Evolutionary conservation across 2,329 filamentous ascomycete species (phyloP), one percentile per base, ranked within the genome.

Genomic region (Paecilomyces fulvus): DNA sequence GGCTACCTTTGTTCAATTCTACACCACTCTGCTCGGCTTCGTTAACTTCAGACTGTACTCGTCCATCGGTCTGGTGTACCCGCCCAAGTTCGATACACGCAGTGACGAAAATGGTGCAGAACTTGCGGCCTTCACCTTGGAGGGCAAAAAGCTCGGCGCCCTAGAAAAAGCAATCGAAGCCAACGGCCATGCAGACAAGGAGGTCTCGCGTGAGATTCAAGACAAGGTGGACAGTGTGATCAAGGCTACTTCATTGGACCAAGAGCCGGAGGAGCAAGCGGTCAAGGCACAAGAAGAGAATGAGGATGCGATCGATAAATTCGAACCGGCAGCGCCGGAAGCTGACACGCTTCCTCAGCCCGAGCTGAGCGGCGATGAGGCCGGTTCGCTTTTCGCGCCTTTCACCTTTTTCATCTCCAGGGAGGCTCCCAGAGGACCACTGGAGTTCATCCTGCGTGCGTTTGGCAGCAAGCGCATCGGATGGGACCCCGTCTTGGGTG

Each of bases 1-100:
- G 94, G 92, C 90, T 58, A 99, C 94, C 3, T 99, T 99, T 70
- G 86, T 99, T 62, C 92, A 99, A 73, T 99, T 99, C 74, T 99
- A 99, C 79, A 96, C 95, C 67, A 97, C 92, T 3, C 81, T 99
- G 12, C 80, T 99, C 20, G 89, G 92, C 59, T 99, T 99, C 68
- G 86, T 97, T 75, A 96, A 99, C 80, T 99, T 91, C 80, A 82
- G 90, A 61, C 80, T 99, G 51, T 99, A 96, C 78, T 96, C 91
- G 1, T 86, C 89, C 0, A 80, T 95, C 61, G 94, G 94, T 8
- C 78, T 99, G 60, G 90, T 96, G 57, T 99, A 99, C 70, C 94
- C 94, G 17, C 94, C 94, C 59, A 96, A 91, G 74, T 97, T 97
- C 66, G 90, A 96, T 70, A 79, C 84, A 64, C 80, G 80, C 69